Percentiles rank a stretch among this genome's conserved stretches.
These are phyloP conservation scores for Colletotrichum sp. DNA, from an alignment of 2,329 filamentous ascomycete genomes.

Conservation along the genomic window DNA sequence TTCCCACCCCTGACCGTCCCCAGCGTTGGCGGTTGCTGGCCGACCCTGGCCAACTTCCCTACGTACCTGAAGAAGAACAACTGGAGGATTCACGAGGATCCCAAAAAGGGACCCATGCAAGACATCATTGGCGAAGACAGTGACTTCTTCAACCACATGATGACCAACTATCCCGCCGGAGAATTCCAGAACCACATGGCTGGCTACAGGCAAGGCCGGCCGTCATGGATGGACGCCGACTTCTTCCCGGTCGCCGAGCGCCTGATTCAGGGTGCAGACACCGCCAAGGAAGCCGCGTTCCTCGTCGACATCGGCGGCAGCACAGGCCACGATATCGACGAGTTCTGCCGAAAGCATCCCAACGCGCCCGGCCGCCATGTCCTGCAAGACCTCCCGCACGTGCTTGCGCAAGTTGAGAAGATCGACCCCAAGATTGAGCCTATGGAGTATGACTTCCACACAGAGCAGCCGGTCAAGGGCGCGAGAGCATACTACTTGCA, in stretches of 20 bases:
- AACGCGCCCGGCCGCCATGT: slow-evolving; percentile 23
- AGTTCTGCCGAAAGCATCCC: slow-evolving; percentile 24
- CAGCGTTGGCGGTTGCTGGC: slow-evolving; percentile 3
- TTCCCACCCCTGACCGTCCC: background rate
- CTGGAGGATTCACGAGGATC: background rate
- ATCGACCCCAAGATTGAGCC: slow-evolving; percentile 22
- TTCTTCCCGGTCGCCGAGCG: slow-evolving; percentile 27
- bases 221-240: slow-evolving; percentile 10
- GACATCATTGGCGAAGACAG: background rate
- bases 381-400: slow-evolving; percentile 27
- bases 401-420: slow-evolving; percentile 26
- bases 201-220: background rate
- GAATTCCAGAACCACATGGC: slow-evolving; percentile 8
- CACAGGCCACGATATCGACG: slow-evolving; percentile 26
- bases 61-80: background rate
- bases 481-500: slow-evolving; percentile 21
- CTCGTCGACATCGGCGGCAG: slow-evolving; percentile 29
- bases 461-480: background rate
- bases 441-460: slow-evolving; percentile 31
- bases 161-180: background rate
- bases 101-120: background rate
- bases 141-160: slow-evolving; percentile 11
- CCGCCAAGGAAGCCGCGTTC: background rate
- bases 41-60: slow-evolving; percentile 5
- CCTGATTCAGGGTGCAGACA: slow-evolving; percentile 26